Conservation (phyloP, 2,329 filamentous ascomycete genomes). For the Hymenoscyphus albidus region DNA sequence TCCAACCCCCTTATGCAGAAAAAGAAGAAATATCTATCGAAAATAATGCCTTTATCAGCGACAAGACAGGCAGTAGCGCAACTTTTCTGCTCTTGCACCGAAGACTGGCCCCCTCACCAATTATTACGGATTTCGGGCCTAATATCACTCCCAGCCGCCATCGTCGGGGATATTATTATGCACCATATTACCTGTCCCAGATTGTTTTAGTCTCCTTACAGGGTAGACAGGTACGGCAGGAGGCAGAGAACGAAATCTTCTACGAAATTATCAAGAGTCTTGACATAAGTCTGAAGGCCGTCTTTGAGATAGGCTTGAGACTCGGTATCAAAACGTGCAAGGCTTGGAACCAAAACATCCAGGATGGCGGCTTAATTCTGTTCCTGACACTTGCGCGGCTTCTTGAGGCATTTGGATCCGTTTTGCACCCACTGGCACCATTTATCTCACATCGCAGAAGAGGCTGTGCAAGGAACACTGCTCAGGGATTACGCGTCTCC, state of each 20-base stretch:
- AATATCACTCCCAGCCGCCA: too few species aligned
- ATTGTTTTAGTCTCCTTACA: too few species aligned
- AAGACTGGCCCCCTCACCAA: too few species aligned
- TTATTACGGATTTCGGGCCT: too few species aligned
- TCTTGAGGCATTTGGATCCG: background rate
- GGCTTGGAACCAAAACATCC: background rate
- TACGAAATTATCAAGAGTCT: background rate
- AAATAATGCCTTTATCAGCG: too few species aligned
- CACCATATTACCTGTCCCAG: too few species aligned
- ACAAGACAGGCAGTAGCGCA: too few species aligned
- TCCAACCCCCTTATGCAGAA: background rate
- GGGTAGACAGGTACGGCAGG: too few species aligned
- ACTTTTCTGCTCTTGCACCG: too few species aligned
- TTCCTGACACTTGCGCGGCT: background rate
- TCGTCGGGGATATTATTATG: too few species aligned
- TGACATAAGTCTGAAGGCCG: background rate
- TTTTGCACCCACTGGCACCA: background rate
- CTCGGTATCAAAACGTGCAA: background rate
- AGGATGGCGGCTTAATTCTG: background rate
- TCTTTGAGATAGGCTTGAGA: background rate
- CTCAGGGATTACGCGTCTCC: background rate
- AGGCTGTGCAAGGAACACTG: background rate
- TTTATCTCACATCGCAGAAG: background rate
- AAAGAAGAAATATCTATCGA: background rate
- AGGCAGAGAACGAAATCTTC: background rate